These are phyloP conservation scores for Cladobotryum protrusum DNA, from an alignment of 2,329 filamentous ascomycete species.

Conservation along the genomic window DNA sequence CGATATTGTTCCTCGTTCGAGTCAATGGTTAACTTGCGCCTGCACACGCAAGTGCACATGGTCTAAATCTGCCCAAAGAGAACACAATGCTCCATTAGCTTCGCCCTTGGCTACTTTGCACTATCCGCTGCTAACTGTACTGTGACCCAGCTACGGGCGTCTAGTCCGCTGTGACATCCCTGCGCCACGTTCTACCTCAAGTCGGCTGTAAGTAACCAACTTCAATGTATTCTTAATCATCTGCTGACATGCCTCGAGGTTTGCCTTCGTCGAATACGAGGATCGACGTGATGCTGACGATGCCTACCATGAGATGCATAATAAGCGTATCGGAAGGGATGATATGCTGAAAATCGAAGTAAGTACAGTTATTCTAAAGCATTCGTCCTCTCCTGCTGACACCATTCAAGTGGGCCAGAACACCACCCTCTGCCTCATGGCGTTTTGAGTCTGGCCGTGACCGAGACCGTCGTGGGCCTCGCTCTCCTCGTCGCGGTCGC, in stretches of 20 bases:
- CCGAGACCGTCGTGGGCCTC: conserved; percentile 50
- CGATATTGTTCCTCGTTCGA: conserved; percentile 21
- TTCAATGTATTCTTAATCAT: neutral
- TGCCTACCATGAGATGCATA: conserved; percentile 99
- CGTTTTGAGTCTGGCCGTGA: conserved; percentile 90
- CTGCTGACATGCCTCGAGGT: conserved; percentile 43
- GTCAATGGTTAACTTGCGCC: conserved; percentile 19
- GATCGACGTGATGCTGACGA: conserved; percentile 97
- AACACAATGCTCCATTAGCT: conserved; percentile 7
- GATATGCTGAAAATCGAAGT: conserved; percentile 98
- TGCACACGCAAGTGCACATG: conserved; percentile 14
- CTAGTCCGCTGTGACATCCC: conserved; percentile 98
- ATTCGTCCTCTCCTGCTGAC: neutral
- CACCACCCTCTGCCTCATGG: conserved; percentile 96
- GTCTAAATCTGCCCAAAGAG: conserved; percentile 4
- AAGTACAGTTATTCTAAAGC: conserved; percentile 24
- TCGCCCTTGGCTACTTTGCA: conserved; percentile 13
- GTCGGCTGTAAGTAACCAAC: conserved; percentile 73
- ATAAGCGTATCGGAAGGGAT: conserved; percentile 94
- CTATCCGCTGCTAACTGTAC: conserved; percentile 35
- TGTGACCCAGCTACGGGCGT: conserved; percentile 72
- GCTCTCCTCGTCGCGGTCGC: conserved; percentile 61
- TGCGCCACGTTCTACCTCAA: conserved; percentile 85
- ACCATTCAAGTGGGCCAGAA: conserved; percentile 84
- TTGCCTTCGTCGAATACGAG: conserved; percentile 99